These are phyloP conservation scores for Fusarium kyushuense DNA, from an alignment of 2,329 filamentous ascomycete genomes.

Conservation along the genomic window DNA sequence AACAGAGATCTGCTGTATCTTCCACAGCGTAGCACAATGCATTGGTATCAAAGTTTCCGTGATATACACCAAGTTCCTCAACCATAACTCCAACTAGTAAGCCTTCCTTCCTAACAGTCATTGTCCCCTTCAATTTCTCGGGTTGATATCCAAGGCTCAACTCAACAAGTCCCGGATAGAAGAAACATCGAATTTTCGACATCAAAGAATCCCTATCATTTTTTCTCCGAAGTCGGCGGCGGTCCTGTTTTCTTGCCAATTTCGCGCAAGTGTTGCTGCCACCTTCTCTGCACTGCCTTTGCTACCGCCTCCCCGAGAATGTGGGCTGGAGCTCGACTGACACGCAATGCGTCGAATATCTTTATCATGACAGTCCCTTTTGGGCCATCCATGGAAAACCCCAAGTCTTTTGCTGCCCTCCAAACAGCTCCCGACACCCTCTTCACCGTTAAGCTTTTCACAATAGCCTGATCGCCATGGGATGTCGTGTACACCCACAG, in stretches of 20 bases:
- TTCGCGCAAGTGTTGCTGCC: constrained; percentile 24
- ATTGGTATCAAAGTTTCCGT: constrained; percentile 6
- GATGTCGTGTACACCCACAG: constrained; percentile 51
- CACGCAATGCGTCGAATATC: constrained; percentile 29
- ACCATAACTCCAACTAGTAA: neutral
- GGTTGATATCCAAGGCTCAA: neutral
- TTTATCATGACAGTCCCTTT: constrained; percentile 39
- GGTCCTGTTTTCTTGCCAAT: neutral
- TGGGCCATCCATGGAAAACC: constrained; percentile 38
- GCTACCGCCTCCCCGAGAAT: constrained; percentile 43
- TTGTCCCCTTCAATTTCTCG: neutral
- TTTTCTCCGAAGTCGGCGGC: neutral
- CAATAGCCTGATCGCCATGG: constrained; percentile 38
- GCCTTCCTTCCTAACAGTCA: neutral
- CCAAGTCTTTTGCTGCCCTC: constrained; percentile 45
- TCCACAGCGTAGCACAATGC: neutral
- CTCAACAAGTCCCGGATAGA: neutral
- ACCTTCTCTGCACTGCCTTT: constrained; percentile 33
- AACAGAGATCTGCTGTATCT: neutral
- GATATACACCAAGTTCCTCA: constrained; percentile 1
- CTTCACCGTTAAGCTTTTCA: constrained; percentile 44
- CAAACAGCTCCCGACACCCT: constrained; percentile 48
- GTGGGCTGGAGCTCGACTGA: constrained; percentile 39
- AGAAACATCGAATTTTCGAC: too few species aligned
- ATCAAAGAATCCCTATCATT: neutral